A percentile compares a stretch with the other conserved stretches of the same genome.
Conservation (phyloP, 345 rosid species). For the Cardamine chenopodiifolia region DNA sequence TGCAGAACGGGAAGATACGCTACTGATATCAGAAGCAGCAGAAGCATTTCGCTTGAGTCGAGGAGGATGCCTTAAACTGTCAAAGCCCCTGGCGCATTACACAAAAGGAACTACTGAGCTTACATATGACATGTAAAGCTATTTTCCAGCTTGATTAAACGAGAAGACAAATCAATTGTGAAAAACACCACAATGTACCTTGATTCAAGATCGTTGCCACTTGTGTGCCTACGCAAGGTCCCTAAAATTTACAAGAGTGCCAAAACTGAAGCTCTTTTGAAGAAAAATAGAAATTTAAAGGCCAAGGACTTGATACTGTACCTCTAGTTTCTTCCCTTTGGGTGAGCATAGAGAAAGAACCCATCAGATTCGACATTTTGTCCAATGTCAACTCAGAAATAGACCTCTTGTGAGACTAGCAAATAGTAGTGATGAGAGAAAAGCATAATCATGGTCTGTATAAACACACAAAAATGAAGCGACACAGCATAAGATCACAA, state of each 20-base stretch:
- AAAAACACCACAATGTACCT: conserved; percentile 51
- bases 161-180: background rate
- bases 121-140: background rate
- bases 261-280: background rate
- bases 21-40: conserved; percentile 70
- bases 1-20: conserved; percentile 53
- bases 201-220: conserved; percentile 59
- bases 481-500: conserved; percentile 6
- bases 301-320: conserved; percentile 27
- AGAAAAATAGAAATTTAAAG: background rate
- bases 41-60: conserved; percentile 75
- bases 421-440: conserved; percentile 30
- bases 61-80: conserved; percentile 50
- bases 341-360: conserved; percentile 63
- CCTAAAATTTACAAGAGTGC: conserved; percentile 46
- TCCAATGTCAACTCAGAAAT: conserved; percentile 78
- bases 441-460: conserved; percentile 13
- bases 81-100: conserved; percentile 51
- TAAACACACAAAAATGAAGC: background rate
- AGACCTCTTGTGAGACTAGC: conserved; percentile 71
- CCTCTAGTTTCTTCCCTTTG: conserved; percentile 61
- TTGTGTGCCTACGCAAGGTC: conserved; percentile 53
- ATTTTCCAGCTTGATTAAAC: background rate
- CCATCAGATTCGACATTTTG: conserved; percentile 70
- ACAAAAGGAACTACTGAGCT: conserved; percentile 7